Evolutionary conservation across 345 rosid genomes (phyloP), one percentile per base, ranked within the genome.

Genomic region (Reutealis trisperma): DNA sequence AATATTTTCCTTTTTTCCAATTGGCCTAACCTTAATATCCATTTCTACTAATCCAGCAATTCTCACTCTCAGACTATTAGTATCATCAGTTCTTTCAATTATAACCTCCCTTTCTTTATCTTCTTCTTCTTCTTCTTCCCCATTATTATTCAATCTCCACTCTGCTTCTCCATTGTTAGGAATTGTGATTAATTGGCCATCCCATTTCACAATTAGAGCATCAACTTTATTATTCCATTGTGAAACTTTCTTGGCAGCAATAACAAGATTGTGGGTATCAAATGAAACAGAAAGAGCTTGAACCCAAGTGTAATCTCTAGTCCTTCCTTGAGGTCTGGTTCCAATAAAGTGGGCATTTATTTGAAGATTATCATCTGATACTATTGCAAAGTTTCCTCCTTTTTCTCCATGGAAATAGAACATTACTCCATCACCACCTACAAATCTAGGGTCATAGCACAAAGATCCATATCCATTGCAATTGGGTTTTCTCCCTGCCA

Each of bases 391-490:
- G 92, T 86, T 91, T 18, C 91, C 90, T 30, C 81, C 92, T 51
- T 75, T 86, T 19, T 79, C 72, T 78, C 94, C 94, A 8, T 91
- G 96, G 89, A 93, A 91, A 76, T 91, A 91, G 86, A 93, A 91
- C 92, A 90, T 88, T 37, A 83, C 89, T 27, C 97, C 96, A 61
- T 91, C 96, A n/a, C 96, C 93, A 21, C 96, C 96, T 0, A 89
- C 87, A 30, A 93, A 89, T 24, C 94, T 87, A 16, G 97, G 94
- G 63, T 90, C 97, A n/a, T 91, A 91, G 78, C 96, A 91, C 2
- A 93, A 79, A 58, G 93, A 86, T 14, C 92, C 93, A 69, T 78
- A 88, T 61, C 90, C 90, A 18, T 85, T 70, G 57, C 93, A 89
- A 67, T 81, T 76, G 0, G 80, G 67, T n/a, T 69, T 79, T 47